Base-by-base conservation (phyloP, 768 basidiomycete genomes). In the Leccinum truebloodii region DNA sequence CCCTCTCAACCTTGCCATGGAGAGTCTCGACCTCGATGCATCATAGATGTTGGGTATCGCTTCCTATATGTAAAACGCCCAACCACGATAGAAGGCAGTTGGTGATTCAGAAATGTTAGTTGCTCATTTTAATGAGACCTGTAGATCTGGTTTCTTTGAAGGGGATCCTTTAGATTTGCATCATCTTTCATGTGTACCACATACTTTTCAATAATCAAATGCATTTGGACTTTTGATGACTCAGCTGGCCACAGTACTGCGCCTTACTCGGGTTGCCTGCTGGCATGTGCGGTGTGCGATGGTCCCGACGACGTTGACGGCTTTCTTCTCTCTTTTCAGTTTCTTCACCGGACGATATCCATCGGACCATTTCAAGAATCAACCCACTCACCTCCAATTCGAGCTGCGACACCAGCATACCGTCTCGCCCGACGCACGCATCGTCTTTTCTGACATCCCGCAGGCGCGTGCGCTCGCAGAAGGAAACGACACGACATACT, bases 1-100 rank as follows among this genome's bases (percentile, higher is more conserved):
- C n/a, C n/a, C n/a, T n/a, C n/a, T n/a, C n/a, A n/a, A n/a, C n/a
- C 74, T 88, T 55, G 86, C 86, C 8, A 84, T 88, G 83, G 87
- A 88, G 69, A 77, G 76, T 22, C 75, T 88, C 44, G 65, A 55
- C 44, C 61, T 75, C 2, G 59, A 52, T 2, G 62, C 61, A 59
- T 73, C 61, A 59, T 73, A 64, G 65, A 63, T n/a, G 22, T 53
- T 2, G 34, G 30, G 54, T 24, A 49, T 8, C 48, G 59, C 46
- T 32, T 20, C 14, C 34, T 55, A 59, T 28, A 37, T n/a, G 22
- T 61, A 68, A 37, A 55, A 60, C 58, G 59, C 48, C 35, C 44
- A 53, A 57, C 16, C 52, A 54, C 10, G 53, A 55, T 63, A 58
- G 41, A 52, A 34, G 18, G 58, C 50, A 37, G 14, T 30, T 22